Percentiles rank a stretch among this genome's conserved stretches.
Conservation (phyloP, 371 early-diverging fungal genomes). For the Mucor irregularis region DNA sequence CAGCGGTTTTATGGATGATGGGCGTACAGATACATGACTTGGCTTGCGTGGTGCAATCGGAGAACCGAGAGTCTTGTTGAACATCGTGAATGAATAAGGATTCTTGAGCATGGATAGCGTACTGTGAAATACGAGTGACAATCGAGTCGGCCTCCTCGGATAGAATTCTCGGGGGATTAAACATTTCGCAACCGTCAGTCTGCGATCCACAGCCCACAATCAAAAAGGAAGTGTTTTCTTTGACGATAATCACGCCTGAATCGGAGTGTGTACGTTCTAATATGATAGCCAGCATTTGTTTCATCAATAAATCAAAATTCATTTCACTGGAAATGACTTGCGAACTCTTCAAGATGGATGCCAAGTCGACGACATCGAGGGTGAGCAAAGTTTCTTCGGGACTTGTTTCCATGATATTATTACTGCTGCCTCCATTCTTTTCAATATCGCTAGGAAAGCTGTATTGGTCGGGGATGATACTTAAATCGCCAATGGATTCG, state of each 20-base stretch:
- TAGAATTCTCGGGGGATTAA: constrained; percentile 31
- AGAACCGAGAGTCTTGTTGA: constrained; percentile 44
- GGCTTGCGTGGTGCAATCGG: constrained; percentile 30
- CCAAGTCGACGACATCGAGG: constrained; percentile 49
- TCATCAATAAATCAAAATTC: constrained; percentile 54
- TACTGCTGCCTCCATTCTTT: constrained; percentile 1
- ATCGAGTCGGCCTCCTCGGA: constrained; percentile 43
- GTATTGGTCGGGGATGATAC: not conserved
- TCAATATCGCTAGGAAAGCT: not conserved
- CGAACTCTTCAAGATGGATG: constrained; percentile 51
- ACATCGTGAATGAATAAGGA: constrained; percentile 40
- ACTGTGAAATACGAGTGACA: constrained; percentile 40
- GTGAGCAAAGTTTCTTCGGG: constrained; percentile 46
- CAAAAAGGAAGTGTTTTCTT: constrained; percentile 41
- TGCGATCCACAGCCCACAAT: constrained; percentile 47
- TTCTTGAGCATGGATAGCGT: constrained; percentile 44
- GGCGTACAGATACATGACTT: constrained; percentile 61
- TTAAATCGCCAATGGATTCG: constrained; percentile 10
- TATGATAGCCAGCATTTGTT: constrained; percentile 53
- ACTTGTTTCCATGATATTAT: constrained; percentile 4
- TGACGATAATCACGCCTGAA: constrained; percentile 49
- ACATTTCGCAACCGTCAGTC: constrained; percentile 39
- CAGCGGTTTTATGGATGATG: constrained; percentile 53
- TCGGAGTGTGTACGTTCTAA: constrained; percentile 52
- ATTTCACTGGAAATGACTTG: constrained; percentile 56